Base-by-base conservation (phyloP, 2,329 filamentous ascomycete species). In the Zalaria sp. region DNA sequence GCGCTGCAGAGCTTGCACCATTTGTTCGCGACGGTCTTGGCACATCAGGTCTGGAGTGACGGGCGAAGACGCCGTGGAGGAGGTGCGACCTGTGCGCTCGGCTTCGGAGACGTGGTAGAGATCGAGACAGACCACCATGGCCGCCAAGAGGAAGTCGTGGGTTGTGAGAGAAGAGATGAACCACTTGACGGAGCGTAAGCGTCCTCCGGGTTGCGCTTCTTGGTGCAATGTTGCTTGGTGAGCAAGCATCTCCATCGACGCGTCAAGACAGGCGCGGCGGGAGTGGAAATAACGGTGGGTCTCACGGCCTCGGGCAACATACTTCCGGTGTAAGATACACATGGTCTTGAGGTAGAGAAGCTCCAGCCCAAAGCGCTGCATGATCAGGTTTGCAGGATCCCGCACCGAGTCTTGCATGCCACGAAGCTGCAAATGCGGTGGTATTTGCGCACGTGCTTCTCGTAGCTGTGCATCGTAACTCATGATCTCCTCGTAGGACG, bases 261-360 rank as follows among this genome's bases (percentile, higher is more conserved):
- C 83, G 53, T 94, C 86, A 34, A 96, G 81, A 48, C 86, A 91
- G 25, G 79, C 81, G 34, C 80, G 78, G 27, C 89, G 76, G 3
- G 87, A 94, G 55, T 91, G 85, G 5, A 79, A 75, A 54, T 93
- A 96, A 5, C 87, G 75, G 6, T 82, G 69, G 51, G 89, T 91
- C 45, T 83, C 75, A 38, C 83, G 71, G 4, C 87, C 83, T 45
- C 79, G 75, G n/a, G 75, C 69, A 44, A 94, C 72, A 58, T 91
- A 95, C 48, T 87, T 87, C 39, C 87, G 75, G 59, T 98, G 91
- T 34, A 98, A 72, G 25, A 94, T 75, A 53, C 86, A 93, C 52
- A 93, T 73, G 11, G 87, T 83, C 63, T 93, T 94, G 48, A 93
- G 79, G 56, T 87, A 93, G 4, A 95, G 65, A 39, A 91, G 80